A percentile compares a stretch with the other conserved stretches of the same genome.
Evolutionary conservation across 495 filamentous ascomycete species (phyloP).

Genomic region (Platismatia glauca): DNA sequence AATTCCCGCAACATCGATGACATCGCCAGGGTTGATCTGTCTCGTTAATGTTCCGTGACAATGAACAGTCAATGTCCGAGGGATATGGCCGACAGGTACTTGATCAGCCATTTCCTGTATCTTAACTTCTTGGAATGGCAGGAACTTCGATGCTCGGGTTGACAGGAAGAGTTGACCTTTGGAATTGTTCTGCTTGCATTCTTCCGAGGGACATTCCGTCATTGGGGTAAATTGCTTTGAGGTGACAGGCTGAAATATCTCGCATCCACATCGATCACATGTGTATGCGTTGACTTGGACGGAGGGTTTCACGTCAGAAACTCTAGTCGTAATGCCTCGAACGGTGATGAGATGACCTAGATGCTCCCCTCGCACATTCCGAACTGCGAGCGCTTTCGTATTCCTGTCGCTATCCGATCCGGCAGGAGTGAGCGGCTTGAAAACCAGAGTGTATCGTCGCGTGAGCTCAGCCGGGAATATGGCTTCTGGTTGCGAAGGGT

Average conservation of each 20-base stretch:
- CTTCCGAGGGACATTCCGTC: constrained; percentile 71
- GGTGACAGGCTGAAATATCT: constrained; percentile 94
- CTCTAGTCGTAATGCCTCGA: constrained; percentile 86
- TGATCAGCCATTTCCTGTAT: constrained; percentile 98
- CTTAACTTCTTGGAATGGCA: constrained; percentile 97
- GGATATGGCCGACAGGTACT: constrained; percentile 95
- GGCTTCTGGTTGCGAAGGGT: constrained; percentile 42
- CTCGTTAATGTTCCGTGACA: constrained; percentile 80
- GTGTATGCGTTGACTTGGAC: constrained; percentile 95
- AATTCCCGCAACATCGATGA: constrained; percentile 87
- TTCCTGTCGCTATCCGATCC: constrained; percentile 52
- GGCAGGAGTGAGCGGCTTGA: constrained; percentile 76
- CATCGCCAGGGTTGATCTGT: constrained; percentile 84
- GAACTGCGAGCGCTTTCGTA: constrained; percentile 80
- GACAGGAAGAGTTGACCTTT: constrained; percentile 91
- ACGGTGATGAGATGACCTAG: constrained; percentile 89
- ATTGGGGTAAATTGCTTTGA: constrained; percentile 85
- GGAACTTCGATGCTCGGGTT: constrained; percentile 88
- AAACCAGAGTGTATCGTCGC: constrained; percentile 86
- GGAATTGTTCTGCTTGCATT: constrained; percentile 82
- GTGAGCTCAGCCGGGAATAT: constrained; percentile 89
- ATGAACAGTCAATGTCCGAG: constrained; percentile 76
- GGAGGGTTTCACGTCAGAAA: constrained; percentile 96
- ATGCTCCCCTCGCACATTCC: constrained; percentile 85
- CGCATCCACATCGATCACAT: constrained; percentile 90